Evolutionary conservation across 352 stramenopile species (phyloP), one percentile per base, ranked within the genome.

Genomic region (Phytopythium boreale): DNA sequence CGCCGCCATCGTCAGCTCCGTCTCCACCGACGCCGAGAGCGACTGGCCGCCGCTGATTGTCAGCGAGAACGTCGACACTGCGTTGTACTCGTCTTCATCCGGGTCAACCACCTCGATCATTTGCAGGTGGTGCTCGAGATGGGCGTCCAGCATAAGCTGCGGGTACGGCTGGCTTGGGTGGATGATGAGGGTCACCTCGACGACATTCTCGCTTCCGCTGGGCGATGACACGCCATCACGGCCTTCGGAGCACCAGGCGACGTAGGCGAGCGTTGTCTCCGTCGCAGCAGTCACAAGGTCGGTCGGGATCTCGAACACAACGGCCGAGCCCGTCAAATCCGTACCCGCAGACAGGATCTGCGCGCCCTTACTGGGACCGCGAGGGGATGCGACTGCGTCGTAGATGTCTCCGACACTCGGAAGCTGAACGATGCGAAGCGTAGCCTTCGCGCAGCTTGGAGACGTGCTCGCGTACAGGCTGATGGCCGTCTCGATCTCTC

Each of bases 11-110:
- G 61, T 58, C 20, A 62, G 39, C 19, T 50, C 43, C 17, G 37
- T 49, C 41, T 59, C 56, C 9, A 72, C 19, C 22, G 55, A 62
- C 41, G 66, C 49, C 1, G 43, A 56, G 41, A 59, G 61, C 24
- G 66, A 64, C 10, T 56, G 39, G 2, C 61, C 61, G 46, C 66
- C 66, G 11, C 43, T 24, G 12, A 72, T 57, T 34, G 31, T 57
- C 14, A 69, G 52, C 39, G 67, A 63, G 46, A 72, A 67, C 24
- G 66, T 59, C 9, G 72, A 39, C 15, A 62, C 71, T 0, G 61
- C 61, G 41, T 78, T 79, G 39, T 76, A 77, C 51, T 79, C 74
- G 17, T 70, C 57, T 52, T 63, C 66, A 55, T 82, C 74, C 2
- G 66, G 66, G 31, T 82, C 71, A 14, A 77, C 49, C 4, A 58